Evolutionary conservation across 169 alveolate genomes (phyloP).

Genomic region (Eimeria maxima): DNA sequence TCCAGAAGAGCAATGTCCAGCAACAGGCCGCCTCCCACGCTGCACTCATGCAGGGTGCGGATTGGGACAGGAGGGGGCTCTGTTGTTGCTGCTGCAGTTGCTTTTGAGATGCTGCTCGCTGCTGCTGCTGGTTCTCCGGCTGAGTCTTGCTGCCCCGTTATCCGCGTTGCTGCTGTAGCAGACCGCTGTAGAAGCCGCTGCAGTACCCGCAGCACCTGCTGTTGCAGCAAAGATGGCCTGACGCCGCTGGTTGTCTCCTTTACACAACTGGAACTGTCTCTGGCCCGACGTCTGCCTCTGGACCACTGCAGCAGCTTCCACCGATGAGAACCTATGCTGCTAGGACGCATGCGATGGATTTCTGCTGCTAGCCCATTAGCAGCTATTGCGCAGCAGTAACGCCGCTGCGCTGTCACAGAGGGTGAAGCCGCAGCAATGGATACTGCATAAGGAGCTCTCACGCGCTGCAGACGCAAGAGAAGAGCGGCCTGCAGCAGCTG

Average conservation of each 20-base stretch:
- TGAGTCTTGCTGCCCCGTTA: background rate
- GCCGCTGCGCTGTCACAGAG: background rate
- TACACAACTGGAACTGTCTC: background rate
- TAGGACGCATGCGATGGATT: background rate
- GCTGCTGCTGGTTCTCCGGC: background rate
- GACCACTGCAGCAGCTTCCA: constrained; percentile 5
- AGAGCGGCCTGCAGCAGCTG: constrained; percentile 68
- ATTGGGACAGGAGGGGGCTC: background rate
- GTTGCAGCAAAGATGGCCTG: constrained; percentile 58
- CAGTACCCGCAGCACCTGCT: constrained; percentile 54
- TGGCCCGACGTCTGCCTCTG: background rate
- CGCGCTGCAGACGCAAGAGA: constrained; percentile 49
- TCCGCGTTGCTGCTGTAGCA: background rate
- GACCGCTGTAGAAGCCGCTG: constrained; percentile 20
- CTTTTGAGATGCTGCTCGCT: background rate
- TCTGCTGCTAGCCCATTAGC: background rate
- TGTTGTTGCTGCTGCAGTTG: constrained; percentile 21
- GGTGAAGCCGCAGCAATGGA: background rate
- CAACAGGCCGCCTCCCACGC: constrained; percentile 14
- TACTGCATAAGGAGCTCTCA: constrained; percentile 8
- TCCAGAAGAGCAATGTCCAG: constrained; percentile 39
- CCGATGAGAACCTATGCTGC: background rate
- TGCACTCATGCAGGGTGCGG: constrained; percentile 23
- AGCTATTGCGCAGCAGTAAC: background rate
- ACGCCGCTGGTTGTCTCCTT: constrained; percentile 12